Evolutionary conservation across 1,284 basidiomycete genomes (phyloP).

Genomic region (Golubevia sp.): DNA sequence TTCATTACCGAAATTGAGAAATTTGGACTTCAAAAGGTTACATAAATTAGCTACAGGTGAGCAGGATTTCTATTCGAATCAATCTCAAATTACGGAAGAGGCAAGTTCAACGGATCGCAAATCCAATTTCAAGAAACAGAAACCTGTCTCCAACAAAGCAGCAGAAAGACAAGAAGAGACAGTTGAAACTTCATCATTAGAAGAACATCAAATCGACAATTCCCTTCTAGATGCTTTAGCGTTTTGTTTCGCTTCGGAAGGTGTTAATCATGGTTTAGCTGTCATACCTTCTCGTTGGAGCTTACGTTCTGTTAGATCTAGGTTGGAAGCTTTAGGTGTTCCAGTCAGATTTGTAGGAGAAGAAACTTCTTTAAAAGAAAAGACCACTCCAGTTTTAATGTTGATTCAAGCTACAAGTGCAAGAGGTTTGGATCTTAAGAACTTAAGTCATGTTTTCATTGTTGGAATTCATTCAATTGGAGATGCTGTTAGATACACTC

Average conservation of each 20-base stretch:
- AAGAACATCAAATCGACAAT: conserved; percentile 26
- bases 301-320: conserved; percentile 22
- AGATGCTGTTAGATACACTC: conserved; percentile 50
- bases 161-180: too few species aligned
- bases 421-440: conserved; percentile 52
- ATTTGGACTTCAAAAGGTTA: background rate
- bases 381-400: conserved; percentile 22
- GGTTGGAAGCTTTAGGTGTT: conserved; percentile 40
- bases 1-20: background rate
- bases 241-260: conserved; percentile 40
- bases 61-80: too few species aligned
- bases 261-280: conserved; percentile 33
- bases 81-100: too few species aligned
- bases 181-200: too few species aligned
- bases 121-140: too few species aligned
- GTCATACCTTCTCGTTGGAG: conserved; percentile 52
- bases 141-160: too few species aligned
- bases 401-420: conserved; percentile 41
- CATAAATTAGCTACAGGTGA: background rate
- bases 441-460: conserved; percentile 50
- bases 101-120: too few species aligned
- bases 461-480: conserved; percentile 42
- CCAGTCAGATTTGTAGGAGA: conserved; percentile 23
- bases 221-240: conserved; percentile 43
- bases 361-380: background rate